Base-by-base conservation (phyloP, 139 green algal genomes). In the Picochlorum sp. region DNA sequence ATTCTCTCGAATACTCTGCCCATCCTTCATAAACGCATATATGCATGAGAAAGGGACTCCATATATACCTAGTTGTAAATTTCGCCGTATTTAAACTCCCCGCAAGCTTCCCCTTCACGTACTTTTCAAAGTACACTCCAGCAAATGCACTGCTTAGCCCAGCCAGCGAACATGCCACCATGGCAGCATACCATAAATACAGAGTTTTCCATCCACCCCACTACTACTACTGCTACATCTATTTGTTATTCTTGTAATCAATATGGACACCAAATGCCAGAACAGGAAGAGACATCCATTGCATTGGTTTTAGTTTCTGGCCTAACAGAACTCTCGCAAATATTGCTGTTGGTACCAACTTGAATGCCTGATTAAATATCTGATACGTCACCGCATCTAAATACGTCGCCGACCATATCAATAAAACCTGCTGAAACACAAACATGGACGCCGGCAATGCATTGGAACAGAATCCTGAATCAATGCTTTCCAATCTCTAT, bases 381-480 rank as follows among this genome's bases (percentile, higher is more conserved):
- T 86, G 80, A 49, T 81, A 86, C 50, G 77, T 79, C 5, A 86
- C 77, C 0, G 77, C 80, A 28, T 86, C 80, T 20, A 86, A 66
- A 59, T 84, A 70, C 1, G 67, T 75, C 6, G 77, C 80, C 23
- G 77, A 77, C 6, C 77, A 54, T 20, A 86, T 80, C 16, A 86
- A 63, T 20, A 86, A 66, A 41, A 80, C 68, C 75, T 84, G 78
- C 52, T 85, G 79, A 67, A 80, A 75, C 16, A 81, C 79, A 75
- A 84, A 86, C 44, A 86, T 81, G 30, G 16, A 66, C 0, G 79
- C 79, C 2, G 79, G 79, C 32, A 86, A 66, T 14, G 65, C 26
- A 85, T 85, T 56, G 77, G 80, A 24, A 59, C 41, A 6, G 69
- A 68, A 13, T 73, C 41, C 20, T 45, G 18, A 4, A 78, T 23